phyloP scores from a whole-genome alignment of 2,329 filamentous ascomycete species.

The Knoxdaviesia proteae region DNA sequence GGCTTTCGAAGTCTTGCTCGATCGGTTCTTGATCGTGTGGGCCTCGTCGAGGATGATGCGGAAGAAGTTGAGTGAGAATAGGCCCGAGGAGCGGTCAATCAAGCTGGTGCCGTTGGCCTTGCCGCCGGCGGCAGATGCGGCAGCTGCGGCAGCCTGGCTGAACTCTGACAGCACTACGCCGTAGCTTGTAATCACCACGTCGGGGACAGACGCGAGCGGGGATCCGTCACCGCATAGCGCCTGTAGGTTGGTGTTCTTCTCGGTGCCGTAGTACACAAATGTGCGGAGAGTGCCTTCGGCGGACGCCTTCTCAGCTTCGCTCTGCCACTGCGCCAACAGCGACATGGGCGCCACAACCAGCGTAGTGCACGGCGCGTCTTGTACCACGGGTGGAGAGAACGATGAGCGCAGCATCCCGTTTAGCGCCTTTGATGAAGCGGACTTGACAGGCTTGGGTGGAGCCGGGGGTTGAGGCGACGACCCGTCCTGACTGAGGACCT shows the following conservation, averaged over 20 bases:
- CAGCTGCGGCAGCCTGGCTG: slow-evolving; percentile 7
- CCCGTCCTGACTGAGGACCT: neutral
- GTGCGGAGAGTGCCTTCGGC: slow-evolving; percentile 62
- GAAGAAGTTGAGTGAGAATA: slow-evolving; percentile 90
- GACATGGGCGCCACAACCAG: slow-evolving; percentile 96
- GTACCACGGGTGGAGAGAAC: slow-evolving; percentile 14
- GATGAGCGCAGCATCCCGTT: too few species aligned
- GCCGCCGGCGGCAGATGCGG: too few species aligned
- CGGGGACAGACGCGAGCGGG: slow-evolving; percentile 47
- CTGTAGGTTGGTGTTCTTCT: slow-evolving; percentile 63
- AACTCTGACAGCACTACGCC: slow-evolving; percentile 83
- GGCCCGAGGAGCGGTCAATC: slow-evolving; percentile 45
- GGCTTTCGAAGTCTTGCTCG: slow-evolving; percentile 83
- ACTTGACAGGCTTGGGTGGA: too few species aligned
- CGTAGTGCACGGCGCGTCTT: slow-evolving; percentile 68
- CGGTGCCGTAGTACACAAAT: slow-evolving; percentile 78
- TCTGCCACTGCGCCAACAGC: slow-evolving; percentile 89
- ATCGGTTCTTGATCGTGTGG: slow-evolving; percentile 75
- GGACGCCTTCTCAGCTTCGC: slow-evolving; percentile 81
- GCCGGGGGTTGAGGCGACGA: too few species aligned
- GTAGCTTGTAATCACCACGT: slow-evolving; percentile 88
- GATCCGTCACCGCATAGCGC: slow-evolving; percentile 59
- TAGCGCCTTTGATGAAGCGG: too few species aligned
- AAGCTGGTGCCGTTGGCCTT: slow-evolving; percentile 22
- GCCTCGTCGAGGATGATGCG: slow-evolving; percentile 89